These are phyloP conservation scores for Panaeolus cyanescens DNA, from an alignment of 768 basidiomycete species.

Conservation along the genomic window DNA sequence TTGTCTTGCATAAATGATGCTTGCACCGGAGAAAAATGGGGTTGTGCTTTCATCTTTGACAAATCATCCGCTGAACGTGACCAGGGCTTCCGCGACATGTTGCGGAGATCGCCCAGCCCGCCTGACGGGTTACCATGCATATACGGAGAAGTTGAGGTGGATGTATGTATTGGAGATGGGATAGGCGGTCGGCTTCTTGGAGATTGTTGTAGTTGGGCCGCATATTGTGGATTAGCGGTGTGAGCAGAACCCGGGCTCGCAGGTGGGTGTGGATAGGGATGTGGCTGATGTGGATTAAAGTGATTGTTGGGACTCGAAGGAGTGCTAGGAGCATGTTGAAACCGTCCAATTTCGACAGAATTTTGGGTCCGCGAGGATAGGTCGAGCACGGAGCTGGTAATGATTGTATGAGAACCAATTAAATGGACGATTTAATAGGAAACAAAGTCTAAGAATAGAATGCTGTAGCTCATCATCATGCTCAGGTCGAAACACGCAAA, in stretches of 20 bases:
- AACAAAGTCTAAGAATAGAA: not conserved
- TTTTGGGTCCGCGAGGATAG: constrained; percentile 48
- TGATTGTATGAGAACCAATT: not conserved
- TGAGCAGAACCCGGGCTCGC: constrained; percentile 10
- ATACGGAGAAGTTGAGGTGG: constrained; percentile 8
- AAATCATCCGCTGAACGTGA: constrained; percentile 82
- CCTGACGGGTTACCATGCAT: constrained; percentile 14
- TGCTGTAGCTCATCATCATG: not conserved
- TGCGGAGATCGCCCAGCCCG: constrained; percentile 66
- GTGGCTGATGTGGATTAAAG: not conserved
- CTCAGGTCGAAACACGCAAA: not conserved
- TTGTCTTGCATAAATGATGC: constrained; percentile 56
- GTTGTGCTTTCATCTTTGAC: constrained; percentile 45
- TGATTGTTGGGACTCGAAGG: constrained; percentile 38
- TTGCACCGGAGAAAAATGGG: constrained; percentile 39
- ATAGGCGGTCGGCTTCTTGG: not conserved
- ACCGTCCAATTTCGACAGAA: constrained; percentile 44
- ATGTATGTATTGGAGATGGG: not conserved
- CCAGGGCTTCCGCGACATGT: constrained; percentile 73
- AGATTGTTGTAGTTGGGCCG: not conserved
- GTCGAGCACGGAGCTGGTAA: constrained; percentile 66
- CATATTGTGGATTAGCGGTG: not conserved
- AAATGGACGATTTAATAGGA: constrained; percentile 1
- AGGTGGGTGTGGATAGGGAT: not conserved
- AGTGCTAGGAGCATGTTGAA: constrained; percentile 33